Conservation (phyloP, 345 rosid genomes). For the Turnera subulata region DNA sequence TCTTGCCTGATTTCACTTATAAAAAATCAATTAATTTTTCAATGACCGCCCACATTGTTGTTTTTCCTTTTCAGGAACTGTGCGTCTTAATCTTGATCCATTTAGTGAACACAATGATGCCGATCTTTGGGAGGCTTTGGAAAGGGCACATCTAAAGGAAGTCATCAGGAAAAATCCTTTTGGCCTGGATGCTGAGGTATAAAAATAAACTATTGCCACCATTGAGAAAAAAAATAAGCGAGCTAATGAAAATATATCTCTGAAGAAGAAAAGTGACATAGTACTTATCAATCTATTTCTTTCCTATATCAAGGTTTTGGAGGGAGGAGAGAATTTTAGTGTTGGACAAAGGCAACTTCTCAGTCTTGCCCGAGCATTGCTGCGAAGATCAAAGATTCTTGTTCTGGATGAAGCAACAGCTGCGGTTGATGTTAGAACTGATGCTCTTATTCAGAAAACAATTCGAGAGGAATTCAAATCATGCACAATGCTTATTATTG, state of each 20-base stretch:
- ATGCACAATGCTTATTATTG: slow-evolving; percentile 30
- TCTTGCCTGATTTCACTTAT: too few relatives aligned
- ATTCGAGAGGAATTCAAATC: slow-evolving; percentile 29
- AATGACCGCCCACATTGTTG: neutral
- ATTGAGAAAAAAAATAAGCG: too few relatives aligned
- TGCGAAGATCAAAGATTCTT: slow-evolving; percentile 30
- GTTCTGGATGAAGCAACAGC: slow-evolving; percentile 36
- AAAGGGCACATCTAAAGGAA: slow-evolving; percentile 97
- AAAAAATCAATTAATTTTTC: too few relatives aligned
- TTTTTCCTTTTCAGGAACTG: slow-evolving; percentile 54
- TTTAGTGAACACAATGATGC: slow-evolving; percentile 94
- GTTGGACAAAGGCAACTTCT: slow-evolving; percentile 33
- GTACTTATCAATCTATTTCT: neutral
- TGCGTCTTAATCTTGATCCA: slow-evolving; percentile 97
- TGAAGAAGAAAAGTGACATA: too few relatives aligned
- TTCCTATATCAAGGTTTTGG: slow-evolving; percentile 17
- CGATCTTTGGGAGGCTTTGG: slow-evolving; percentile 96
- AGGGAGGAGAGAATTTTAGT: slow-evolving; percentile 35
- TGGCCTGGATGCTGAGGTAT: slow-evolving; percentile 93
- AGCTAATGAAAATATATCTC: too few relatives aligned
- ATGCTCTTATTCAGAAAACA: slow-evolving; percentile 29
- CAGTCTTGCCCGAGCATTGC: slow-evolving; percentile 30
- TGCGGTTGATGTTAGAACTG: slow-evolving; percentile 33
- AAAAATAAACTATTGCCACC: too few relatives aligned
- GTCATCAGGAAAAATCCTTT: slow-evolving; percentile 66